Percentiles rank a stretch among this genome's conserved stretches.
phyloP scores from a whole-genome alignment of 2,329 filamentous ascomycete species.

The Ophiostoma sp. region DNA sequence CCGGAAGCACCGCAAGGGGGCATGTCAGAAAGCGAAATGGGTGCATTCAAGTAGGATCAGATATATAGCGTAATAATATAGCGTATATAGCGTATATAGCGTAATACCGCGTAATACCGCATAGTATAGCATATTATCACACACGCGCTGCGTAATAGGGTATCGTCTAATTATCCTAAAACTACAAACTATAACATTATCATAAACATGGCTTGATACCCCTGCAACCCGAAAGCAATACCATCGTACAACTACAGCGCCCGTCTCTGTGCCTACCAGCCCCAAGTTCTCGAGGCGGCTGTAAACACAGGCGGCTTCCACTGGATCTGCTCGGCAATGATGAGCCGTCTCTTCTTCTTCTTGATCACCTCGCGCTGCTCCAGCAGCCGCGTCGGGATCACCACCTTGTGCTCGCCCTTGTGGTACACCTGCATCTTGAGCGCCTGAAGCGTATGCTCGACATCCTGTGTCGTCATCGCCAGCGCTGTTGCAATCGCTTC shows the following conservation, averaged over 20 bases:
- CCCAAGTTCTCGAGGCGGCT: slow-evolving; percentile 86
- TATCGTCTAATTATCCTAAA: slow-evolving; percentile 10
- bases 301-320: slow-evolving; percentile 98
- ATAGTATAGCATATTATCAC: too few species aligned
- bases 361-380: slow-evolving; percentile 75
- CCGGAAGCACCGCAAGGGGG: too few species aligned
- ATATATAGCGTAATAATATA: neutral
- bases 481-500: slow-evolving; percentile 73
- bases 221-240: too few species aligned
- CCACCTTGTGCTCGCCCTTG: slow-evolving; percentile 94
- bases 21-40: neutral
- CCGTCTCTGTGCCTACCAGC: slow-evolving; percentile 57
- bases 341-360: slow-evolving; percentile 66
- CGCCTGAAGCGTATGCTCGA: slow-evolving; percentile 89
- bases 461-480: slow-evolving; percentile 96
- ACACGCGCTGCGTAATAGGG: neutral
- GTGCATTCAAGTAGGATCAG: slow-evolving; percentile 20
- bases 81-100: neutral
- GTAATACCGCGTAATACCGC: too few species aligned
- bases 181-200: neutral
- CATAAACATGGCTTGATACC: neutral
- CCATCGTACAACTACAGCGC: too few species aligned
- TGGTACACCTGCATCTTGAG: slow-evolving; percentile 94
- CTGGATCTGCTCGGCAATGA: slow-evolving; percentile 72
- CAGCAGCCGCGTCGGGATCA: slow-evolving; percentile 78